Base-by-base conservation (phyloP, 306 rosid species). In the Gynostemma pentaphyllum region DNA sequence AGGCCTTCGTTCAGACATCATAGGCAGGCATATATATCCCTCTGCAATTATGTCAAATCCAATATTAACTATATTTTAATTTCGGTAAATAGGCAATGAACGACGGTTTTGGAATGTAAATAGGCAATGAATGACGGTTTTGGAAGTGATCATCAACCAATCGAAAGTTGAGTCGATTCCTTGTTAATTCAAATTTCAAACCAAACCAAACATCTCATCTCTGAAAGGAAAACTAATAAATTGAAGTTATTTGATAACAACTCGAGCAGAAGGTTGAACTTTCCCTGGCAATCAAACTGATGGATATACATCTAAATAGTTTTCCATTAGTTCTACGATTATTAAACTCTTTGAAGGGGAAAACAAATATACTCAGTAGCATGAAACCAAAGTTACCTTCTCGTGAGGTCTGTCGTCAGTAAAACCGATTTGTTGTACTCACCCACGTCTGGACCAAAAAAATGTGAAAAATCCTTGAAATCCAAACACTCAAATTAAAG, bases 401-500 rank as follows among this genome's bases (percentile, higher is more conserved):
- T 54, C 62, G 8, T 30, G 62, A 29, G 62, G 28, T 30, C 13
- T 54, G 61, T 10, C 64, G 36, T 57, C 45, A 57, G 45, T 40
- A 57, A 57, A 19, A 12, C 64, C 64, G 11, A 18, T 40, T 36
- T 57, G 32, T 57, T 57, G 26, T 16, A 18, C 37, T 32, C 37
- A 32, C 5, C 7, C 7, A 2, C 5, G 45, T 57, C 44, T 24
- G 18, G 42, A 34, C 64, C 64, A 57, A 32, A 45, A 42, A 16
- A 55, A 14, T 55, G 7, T 8, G 5, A 55, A 57, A 19, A 34
- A 32, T 30, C 63, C 44, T 56, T 16, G 45, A 27, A 34, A 56
- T 56, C 27, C 27, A 56, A 44, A 32, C 45, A 56, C n/a, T 34
- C 63, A 56, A 34, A 44, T 57, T 36, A 26, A 57, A n/a, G n/a